phyloP scores from a whole-genome alignment of 495 filamentous ascomycete genomes.

The Podospora sp. region DNA sequence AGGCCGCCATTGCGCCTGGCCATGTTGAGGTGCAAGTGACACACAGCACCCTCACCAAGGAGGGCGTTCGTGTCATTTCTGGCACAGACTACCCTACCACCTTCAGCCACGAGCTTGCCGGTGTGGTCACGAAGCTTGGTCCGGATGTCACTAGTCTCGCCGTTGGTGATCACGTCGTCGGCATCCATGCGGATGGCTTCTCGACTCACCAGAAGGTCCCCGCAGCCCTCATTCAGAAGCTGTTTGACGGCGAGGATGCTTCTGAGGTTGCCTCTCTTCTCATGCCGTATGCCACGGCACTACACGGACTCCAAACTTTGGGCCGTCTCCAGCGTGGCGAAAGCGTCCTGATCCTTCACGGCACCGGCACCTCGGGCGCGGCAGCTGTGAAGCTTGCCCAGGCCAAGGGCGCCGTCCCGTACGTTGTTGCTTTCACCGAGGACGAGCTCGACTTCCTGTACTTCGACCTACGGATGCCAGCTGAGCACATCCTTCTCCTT shows the following conservation, averaged over 20 bases:
- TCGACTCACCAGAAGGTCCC: background rate
- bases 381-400: slow-evolving; percentile 47
- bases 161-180: slow-evolving; percentile 12
- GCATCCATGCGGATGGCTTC: background rate
- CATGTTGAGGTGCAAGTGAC: slow-evolving; percentile 31
- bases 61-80: slow-evolving; percentile 27
- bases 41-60: slow-evolving; percentile 25
- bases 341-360: slow-evolving; percentile 23
- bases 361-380: slow-evolving; percentile 37
- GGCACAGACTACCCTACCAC: slow-evolving; percentile 30
- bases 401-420: slow-evolving; percentile 44
- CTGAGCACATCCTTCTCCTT: slow-evolving; percentile 22
- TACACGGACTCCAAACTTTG: slow-evolving; percentile 25
- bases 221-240: background rate
- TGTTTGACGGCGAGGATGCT: slow-evolving; percentile 7
- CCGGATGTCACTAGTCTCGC: slow-evolving; percentile 14
- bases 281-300: slow-evolving; percentile 18
- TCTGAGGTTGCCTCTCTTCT: slow-evolving; percentile 11
- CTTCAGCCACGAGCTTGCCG: slow-evolving; percentile 31
- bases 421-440: slow-evolving; percentile 40
- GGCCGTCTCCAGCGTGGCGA: slow-evolving; percentile 23
- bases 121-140: slow-evolving; percentile 24
- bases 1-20: slow-evolving; percentile 21
- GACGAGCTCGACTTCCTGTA: slow-evolving; percentile 39
- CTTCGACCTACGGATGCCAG: slow-evolving; percentile 38